Percentiles rank a stretch among this genome's conserved stretches.
Evolutionary conservation across 345 rosid species (phyloP).

Genomic region (Syzygium jambos): DNA sequence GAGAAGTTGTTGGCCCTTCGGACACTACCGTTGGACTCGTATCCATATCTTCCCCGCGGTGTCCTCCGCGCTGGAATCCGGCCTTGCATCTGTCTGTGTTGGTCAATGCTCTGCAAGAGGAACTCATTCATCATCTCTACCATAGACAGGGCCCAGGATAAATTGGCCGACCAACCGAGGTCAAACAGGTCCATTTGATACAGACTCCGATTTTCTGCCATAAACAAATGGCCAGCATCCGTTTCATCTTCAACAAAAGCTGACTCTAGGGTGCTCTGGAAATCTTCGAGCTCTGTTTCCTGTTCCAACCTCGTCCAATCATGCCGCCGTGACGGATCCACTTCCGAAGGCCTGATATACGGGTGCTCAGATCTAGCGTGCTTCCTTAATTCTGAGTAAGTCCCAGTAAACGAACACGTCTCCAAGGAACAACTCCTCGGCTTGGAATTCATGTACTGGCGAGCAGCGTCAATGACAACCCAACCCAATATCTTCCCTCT

Average conservation of each 20-base stretch:
- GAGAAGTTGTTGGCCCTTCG: neutral
- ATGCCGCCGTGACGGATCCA: slow-evolving; percentile 31
- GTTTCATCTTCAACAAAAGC: neutral
- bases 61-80: neutral
- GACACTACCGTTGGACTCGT: neutral
- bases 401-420: slow-evolving; percentile 41
- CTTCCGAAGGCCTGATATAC: slow-evolving; percentile 17
- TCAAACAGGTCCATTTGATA: neutral
- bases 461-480: slow-evolving; percentile 28
- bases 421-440: slow-evolving; percentile 37
- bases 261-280: slow-evolving; percentile 12
- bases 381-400: slow-evolving; percentile 41
- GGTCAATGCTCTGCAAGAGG: neutral
- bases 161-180: neutral
- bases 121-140: neutral
- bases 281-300: slow-evolving; percentile 28
- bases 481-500: slow-evolving; percentile 48
- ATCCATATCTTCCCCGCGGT: neutral
- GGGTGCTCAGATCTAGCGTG: slow-evolving; percentile 59
- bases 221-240: neutral
- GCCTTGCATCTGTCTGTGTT: neutral
- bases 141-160: neutral
- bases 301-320: slow-evolving; percentile 39
- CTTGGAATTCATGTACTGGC: slow-evolving; percentile 50
- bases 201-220: neutral